Conservation (phyloP, 2,329 filamentous ascomycete genomes). For the Xylariaceae sp. region DNA sequence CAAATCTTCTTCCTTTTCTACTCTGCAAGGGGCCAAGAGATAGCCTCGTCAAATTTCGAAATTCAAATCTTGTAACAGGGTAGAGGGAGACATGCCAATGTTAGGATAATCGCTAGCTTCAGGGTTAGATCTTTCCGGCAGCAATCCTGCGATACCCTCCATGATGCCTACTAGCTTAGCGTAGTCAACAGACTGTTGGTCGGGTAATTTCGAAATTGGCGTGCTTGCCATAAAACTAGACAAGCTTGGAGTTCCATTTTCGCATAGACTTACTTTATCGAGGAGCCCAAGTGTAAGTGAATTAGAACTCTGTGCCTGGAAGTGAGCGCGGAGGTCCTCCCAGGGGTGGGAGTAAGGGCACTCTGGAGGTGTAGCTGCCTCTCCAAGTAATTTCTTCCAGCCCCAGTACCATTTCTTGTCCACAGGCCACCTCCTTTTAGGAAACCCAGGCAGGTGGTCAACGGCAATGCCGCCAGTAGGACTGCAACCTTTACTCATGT, state of each 20-base stretch:
- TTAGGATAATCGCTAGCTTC: neutral
- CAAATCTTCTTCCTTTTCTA: too few species aligned
- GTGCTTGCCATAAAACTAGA: neutral
- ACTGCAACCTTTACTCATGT: neutral
- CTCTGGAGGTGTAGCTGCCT: neutral
- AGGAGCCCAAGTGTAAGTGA: neutral
- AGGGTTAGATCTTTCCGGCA: neutral
- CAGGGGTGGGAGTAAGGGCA: conserved; percentile 18
- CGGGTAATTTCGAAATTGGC: neutral
- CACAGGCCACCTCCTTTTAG: neutral
- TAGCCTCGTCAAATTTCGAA: neutral
- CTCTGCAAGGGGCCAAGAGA: too few species aligned
- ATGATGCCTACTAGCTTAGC: neutral
- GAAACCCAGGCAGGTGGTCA: conserved; percentile 3
- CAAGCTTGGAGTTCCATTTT: neutral
- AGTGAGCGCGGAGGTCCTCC: neutral
- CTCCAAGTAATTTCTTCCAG: conserved; percentile 17
- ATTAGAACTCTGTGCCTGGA: neutral
- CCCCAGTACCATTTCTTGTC: conserved; percentile 23
- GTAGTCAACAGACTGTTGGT: neutral
- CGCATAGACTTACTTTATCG: neutral
- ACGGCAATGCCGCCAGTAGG: conserved; percentile 13
- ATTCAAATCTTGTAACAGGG: neutral
- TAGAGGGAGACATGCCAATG: neutral
- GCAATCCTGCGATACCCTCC: neutral